Percentiles rank a stretch among this genome's conserved stretches.
phyloP scores from a whole-genome alignment of 2,329 filamentous ascomycete genomes.

The Cladosporium sp. region DNA sequence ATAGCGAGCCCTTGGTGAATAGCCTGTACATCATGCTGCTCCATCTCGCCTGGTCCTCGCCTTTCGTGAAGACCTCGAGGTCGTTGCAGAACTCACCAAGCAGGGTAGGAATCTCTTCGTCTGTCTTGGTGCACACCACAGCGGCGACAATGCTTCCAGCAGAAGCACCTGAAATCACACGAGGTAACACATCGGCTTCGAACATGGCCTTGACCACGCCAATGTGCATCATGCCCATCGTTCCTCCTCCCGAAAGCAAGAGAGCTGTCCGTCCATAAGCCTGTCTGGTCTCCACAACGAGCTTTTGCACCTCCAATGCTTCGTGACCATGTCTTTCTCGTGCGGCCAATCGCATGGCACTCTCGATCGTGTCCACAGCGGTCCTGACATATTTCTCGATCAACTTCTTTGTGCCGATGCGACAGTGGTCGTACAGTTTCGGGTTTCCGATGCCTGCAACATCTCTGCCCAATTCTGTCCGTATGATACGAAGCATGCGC shows the following conservation, averaged over 20 bases:
- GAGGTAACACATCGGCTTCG: conserved; percentile 72
- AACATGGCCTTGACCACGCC: conserved; percentile 82
- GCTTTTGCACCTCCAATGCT: conserved; percentile 3
- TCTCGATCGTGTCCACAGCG: conserved; percentile 71
- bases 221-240: conserved; percentile 90
- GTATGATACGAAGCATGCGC: conserved; percentile 76
- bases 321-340: background rate
- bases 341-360: conserved; percentile 14
- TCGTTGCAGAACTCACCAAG: conserved; percentile 76
- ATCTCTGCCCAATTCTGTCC: conserved; percentile 77
- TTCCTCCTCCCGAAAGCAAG: conserved; percentile 80
- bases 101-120: conserved; percentile 73
- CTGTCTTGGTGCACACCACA: conserved; percentile 74
- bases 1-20: conserved; percentile 79
- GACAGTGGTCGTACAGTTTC: conserved; percentile 78
- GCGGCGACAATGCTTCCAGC: conserved; percentile 85
- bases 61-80: conserved; percentile 68
- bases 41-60: conserved; percentile 58
- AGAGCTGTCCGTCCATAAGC: conserved; percentile 84
- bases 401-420: conserved; percentile 81
- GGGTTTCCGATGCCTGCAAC: conserved; percentile 84
- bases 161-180: conserved; percentile 85
- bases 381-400: conserved; percentile 87
- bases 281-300: conserved; percentile 65
- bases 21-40: conserved; percentile 43